Conservation (phyloP, 345 rosid species). For the Euphorbia pulcherrima region DNA sequence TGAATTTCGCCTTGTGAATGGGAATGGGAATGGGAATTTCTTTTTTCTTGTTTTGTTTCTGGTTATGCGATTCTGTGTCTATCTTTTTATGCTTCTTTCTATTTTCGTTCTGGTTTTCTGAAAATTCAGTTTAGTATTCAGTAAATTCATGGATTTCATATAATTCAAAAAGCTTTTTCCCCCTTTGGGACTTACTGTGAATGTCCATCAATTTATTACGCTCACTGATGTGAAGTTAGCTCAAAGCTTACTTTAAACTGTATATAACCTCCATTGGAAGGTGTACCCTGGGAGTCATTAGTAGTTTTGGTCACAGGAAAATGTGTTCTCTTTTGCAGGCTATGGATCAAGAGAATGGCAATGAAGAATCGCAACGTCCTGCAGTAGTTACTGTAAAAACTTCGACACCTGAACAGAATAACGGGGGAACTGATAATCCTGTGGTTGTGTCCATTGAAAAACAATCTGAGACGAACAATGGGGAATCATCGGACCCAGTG, state of each 20-base stretch:
- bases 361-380: conserved; percentile 11
- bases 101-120: too few species aligned
- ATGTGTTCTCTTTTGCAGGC: conserved; percentile 8
- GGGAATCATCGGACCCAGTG: not conserved
- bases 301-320: not conserved
- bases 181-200: not conserved
- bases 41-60: not conserved
- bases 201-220: not conserved
- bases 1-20: not conserved
- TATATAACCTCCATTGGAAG: too few species aligned
- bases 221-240: not conserved
- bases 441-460: not conserved
- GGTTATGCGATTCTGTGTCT: too few species aligned
- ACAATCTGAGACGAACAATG: not conserved
- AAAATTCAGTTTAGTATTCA: too few species aligned
- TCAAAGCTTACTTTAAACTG: too few species aligned
- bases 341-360: conserved; percentile 36
- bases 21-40: not conserved
- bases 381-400: not conserved
- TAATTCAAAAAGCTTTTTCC: too few species aligned
- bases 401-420: not conserved
- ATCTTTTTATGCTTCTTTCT: too few species aligned
- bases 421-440: not conserved
- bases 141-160: too few species aligned
- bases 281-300: not conserved